phyloP scores from a whole-genome alignment of 1,139 yeast species.

The Kurtzmaniella natalensis region DNA sequence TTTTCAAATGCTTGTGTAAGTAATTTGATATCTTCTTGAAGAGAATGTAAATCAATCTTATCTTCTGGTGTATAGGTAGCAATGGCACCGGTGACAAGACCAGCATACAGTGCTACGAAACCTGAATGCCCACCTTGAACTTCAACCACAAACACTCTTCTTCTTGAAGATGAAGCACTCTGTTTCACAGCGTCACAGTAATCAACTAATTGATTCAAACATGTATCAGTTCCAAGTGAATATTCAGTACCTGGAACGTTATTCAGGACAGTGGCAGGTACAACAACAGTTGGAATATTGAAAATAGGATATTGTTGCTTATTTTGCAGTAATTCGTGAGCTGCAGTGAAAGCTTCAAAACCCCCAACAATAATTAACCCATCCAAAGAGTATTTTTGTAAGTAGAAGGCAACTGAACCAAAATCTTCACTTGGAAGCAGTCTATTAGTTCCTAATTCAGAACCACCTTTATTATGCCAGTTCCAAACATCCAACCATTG shows the following conservation, averaged over 20 bases:
- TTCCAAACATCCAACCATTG: conserved; percentile 85
- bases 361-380: conserved; percentile 93
- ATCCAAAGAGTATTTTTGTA: conserved; percentile 79
- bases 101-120: conserved; percentile 81
- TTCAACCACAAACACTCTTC: conserved; percentile 92
- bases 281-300: conserved; percentile 87
- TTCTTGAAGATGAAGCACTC: conserved; percentile 90
- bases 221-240: conserved; percentile 90
- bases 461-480: conserved; percentile 91
- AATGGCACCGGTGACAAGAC: conserved; percentile 88
- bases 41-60: conserved; percentile 64
- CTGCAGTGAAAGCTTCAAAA: conserved; percentile 84
- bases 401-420: conserved; percentile 86
- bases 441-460: conserved; percentile 93
- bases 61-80: conserved; percentile 93
- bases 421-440: conserved; percentile 76
- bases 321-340: conserved; percentile 73
- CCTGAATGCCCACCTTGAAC: conserved; percentile 98
- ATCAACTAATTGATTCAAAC: conserved; percentile 81
- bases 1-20: conserved; percentile 63
- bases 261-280: conserved; percentile 96
- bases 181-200: conserved; percentile 96
- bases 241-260: conserved; percentile 98
- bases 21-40: conserved; percentile 72
- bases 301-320: conserved; percentile 78